A percentile compares a stretch with the other conserved stretches of the same genome.
phyloP scores from a whole-genome alignment of 331 rosid genomes.

The Saraca asoca region DNA sequence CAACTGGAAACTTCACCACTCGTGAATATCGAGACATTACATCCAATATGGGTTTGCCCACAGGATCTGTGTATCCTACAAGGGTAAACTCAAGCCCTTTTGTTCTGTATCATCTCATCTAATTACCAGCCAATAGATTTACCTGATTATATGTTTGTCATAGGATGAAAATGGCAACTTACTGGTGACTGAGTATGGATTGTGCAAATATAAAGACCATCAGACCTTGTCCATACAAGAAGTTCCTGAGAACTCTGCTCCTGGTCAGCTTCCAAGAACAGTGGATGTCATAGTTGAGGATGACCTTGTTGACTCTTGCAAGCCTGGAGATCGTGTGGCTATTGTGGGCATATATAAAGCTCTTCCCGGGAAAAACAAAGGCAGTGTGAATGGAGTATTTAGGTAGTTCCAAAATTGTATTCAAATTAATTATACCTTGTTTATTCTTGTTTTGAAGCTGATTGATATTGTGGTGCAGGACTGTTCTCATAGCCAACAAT shows the following conservation, averaged over 20 bases:
- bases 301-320: conserved; percentile 93
- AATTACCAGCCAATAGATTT: conserved; percentile 2
- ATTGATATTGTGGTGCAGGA: conserved; percentile 54
- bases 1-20: conserved; percentile 62
- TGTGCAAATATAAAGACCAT: conserved; percentile 96
- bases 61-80: conserved; percentile 95
- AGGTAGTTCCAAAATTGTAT: conserved; percentile 55
- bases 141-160: conserved; percentile 8
- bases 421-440: not conserved
- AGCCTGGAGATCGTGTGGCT: conserved; percentile 98
- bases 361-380: conserved; percentile 88
- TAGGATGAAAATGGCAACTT: conserved; percentile 93
- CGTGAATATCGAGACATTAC: conserved; percentile 96
- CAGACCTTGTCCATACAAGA: conserved; percentile 96
- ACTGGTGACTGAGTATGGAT: conserved; percentile 89
- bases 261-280: conserved; percentile 98
- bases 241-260: conserved; percentile 98
- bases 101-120: conserved; percentile 13
- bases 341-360: conserved; percentile 93
- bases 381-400: conserved; percentile 92
- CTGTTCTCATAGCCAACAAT: conserved; percentile 88
- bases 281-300: conserved; percentile 91
- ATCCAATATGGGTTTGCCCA: conserved; percentile 92
- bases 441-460: conserved; percentile 31
- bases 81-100: conserved; percentile 69